Percentiles rank a stretch among this genome's conserved stretches.
Evolutionary conservation across 208 protist species (phyloP).

Genomic region (Trypanosoma platydactyli): DNA sequence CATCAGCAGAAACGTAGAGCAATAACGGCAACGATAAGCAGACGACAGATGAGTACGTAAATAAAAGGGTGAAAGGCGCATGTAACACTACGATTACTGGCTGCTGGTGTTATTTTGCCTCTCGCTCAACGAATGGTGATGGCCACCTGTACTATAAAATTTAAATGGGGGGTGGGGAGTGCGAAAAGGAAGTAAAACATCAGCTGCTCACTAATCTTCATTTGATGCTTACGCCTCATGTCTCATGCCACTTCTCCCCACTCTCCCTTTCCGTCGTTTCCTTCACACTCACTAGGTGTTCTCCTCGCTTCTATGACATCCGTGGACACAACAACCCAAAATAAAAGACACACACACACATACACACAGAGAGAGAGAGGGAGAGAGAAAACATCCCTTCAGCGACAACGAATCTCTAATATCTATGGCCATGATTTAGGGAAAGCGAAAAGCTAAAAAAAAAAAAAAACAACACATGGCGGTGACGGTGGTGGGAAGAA

Average conservation of each 20-base stretch:
- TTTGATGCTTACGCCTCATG: not conserved
- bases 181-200: too few relatives aligned
- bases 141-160: too few relatives aligned
- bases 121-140: too few relatives aligned
- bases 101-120: too few relatives aligned
- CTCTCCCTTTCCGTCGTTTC: not conserved
- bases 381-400: not conserved
- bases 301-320: not conserved
- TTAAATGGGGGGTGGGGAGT: too few relatives aligned
- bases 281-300: not conserved
- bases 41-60: too few relatives aligned
- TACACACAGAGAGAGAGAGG: constrained; percentile 10
- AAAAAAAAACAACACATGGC: constrained; percentile 4
- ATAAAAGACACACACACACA: not conserved
- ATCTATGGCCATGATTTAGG: not conserved
- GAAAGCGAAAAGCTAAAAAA: constrained; percentile 21
- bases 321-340: not conserved
- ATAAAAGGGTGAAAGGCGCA: too few relatives aligned
- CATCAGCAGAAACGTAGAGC: too few relatives aligned
- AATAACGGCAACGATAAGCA: too few relatives aligned
- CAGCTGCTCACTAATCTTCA: not conserved
- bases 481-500: not conserved
- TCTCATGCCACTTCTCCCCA: not conserved
- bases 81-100: too few relatives aligned
- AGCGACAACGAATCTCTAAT: not conserved